Evolutionary conservation across 164 flowering plant species (phyloP).

Genomic region (Malania oleifera): DNA sequence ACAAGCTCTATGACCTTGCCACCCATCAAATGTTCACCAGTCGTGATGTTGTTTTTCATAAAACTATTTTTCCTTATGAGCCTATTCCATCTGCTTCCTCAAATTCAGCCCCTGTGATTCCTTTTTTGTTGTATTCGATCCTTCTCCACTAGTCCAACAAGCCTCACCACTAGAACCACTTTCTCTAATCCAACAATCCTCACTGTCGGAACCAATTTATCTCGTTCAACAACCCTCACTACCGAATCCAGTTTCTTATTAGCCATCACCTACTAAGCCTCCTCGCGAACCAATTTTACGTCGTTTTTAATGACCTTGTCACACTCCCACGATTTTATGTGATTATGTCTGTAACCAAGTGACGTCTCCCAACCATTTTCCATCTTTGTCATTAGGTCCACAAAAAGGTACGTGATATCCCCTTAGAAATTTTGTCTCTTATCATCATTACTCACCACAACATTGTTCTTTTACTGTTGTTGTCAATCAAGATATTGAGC

Average conservation of each 20-base stretch:
- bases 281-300: background rate
- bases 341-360: conserved; percentile 3
- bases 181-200: too few relatives aligned
- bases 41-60: conserved; percentile 5
- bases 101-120: background rate
- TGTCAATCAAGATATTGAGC: conserved; percentile 3
- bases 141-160: too few relatives aligned
- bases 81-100: background rate
- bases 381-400: background rate
- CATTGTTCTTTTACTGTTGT: background rate
- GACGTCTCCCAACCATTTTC: background rate
- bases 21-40: conserved; percentile 5
- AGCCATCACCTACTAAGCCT: background rate
- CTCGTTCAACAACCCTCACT: too few relatives aligned
- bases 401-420: background rate
- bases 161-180: too few relatives aligned
- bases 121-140: background rate
- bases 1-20: conserved; percentile 4
- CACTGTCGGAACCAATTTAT: too few relatives aligned
- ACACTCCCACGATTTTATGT: background rate
- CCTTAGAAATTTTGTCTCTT: too few relatives aligned
- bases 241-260: too few relatives aligned
- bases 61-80: conserved; percentile 6
- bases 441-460: background rate
- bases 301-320: background rate